These are phyloP conservation scores for Dendrobium huoshanense DNA, from an alignment of 106 monocot species.

Conservation along the genomic window DNA sequence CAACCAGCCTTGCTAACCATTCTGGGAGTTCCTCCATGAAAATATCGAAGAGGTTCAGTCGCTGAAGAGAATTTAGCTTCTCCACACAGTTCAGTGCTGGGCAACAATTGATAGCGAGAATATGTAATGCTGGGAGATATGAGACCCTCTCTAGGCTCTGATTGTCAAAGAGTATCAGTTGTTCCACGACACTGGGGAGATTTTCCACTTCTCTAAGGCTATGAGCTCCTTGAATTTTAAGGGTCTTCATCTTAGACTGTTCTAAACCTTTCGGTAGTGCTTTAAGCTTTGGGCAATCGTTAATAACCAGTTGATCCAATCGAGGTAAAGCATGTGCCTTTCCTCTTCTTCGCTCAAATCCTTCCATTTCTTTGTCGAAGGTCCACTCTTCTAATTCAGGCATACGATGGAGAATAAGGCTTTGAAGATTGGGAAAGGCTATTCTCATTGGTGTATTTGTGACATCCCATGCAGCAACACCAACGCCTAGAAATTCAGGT, in stretches of 20 bases:
- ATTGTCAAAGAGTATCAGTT: too few relatives aligned
- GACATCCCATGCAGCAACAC: neutral
- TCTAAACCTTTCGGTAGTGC: neutral
- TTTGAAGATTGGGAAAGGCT: constrained; percentile 11
- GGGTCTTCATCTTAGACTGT: neutral
- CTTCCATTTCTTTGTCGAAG: neutral
- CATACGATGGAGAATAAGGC: neutral
- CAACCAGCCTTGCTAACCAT: neutral
- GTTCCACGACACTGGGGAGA: too few relatives aligned
- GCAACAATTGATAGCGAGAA: neutral
- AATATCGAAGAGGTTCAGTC: neutral
- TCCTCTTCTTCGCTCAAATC: neutral
- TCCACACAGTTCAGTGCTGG: neutral
- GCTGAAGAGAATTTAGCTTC: neutral
- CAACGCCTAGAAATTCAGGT: neutral
- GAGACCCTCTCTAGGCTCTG: too few relatives aligned
- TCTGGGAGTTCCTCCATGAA: neutral
- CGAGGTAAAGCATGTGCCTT: neutral
- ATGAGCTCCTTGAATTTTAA: neutral
- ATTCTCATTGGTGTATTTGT: neutral
- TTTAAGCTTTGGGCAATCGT: neutral
- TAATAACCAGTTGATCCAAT: neutral
- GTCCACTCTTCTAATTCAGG: neutral
- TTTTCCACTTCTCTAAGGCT: neutral
- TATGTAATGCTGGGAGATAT: too few relatives aligned